phyloP scores from a whole-genome alignment of 2,329 filamentous ascomycete species.

The Annulohypoxylon truncatum region DNA sequence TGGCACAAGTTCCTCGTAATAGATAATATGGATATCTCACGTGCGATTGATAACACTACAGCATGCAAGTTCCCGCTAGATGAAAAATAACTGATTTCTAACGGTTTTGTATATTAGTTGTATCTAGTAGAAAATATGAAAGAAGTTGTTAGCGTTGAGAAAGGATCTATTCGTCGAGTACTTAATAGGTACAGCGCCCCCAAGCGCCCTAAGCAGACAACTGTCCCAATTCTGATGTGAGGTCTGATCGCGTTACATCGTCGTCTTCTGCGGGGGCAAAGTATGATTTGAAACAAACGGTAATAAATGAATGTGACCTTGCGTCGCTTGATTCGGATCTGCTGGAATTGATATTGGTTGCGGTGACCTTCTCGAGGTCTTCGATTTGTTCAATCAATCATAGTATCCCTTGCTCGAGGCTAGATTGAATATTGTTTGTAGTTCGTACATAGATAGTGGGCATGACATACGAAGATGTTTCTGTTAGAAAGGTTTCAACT shows the following conservation, averaged over 20 bases:
- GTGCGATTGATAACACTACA: not conserved
- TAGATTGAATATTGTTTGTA: slow-evolving; percentile 1
- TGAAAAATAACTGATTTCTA: not conserved
- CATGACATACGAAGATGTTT: slow-evolving; percentile 2
- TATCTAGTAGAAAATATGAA: not conserved
- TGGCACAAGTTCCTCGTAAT: slow-evolving; percentile 1
- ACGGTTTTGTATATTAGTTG: not conserved
- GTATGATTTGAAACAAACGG: slow-evolving; percentile 37
- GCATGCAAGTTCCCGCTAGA: not conserved
- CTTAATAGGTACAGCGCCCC: not conserved
- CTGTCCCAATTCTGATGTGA: slow-evolving; percentile 11
- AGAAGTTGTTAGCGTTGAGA: not conserved
- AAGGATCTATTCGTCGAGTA: not conserved
- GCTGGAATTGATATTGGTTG: slow-evolving; percentile 7
- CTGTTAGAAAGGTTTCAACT: not conserved
- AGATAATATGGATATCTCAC: not conserved
- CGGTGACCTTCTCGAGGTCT: slow-evolving; percentile 1
- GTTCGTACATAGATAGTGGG: not conserved
- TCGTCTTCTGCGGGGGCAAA: slow-evolving; percentile 26
- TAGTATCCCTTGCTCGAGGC: slow-evolving; percentile 4
- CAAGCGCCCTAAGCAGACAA: not conserved
- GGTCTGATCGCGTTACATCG: slow-evolving; percentile 38
- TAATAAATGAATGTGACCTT: slow-evolving; percentile 28
- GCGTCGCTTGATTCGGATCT: slow-evolving; percentile 3
- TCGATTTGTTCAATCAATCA: not conserved